Evolutionary conservation across 129 eudicot genomes (phyloP).

Genomic region (Tagetes erecta): DNA sequence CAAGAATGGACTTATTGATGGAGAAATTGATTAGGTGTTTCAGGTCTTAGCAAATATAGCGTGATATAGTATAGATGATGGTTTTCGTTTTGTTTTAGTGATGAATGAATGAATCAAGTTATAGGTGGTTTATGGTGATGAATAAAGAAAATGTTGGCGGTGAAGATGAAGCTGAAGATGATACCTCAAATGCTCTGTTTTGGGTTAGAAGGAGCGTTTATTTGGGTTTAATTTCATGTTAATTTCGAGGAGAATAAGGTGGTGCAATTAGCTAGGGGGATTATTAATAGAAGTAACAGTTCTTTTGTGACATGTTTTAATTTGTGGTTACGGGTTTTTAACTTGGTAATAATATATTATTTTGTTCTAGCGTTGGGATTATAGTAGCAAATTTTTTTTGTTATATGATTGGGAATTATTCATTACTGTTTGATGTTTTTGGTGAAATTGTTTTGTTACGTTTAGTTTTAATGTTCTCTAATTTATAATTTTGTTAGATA

Average conservation of each 20-base stretch:
- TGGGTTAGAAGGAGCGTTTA: constrained; percentile 28
- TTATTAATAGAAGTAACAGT: background rate
- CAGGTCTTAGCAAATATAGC: background rate
- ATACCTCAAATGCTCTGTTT: constrained; percentile 28
- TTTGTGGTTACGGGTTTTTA: background rate
- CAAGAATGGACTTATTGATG: constrained; percentile 87
- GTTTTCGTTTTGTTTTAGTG: constrained; percentile 29
- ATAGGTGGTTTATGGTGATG: background rate
- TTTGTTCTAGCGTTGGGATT: too few species aligned
- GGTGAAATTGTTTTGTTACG: too few species aligned
- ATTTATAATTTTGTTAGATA: too few species aligned
- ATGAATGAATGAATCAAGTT: constrained; percentile 5
- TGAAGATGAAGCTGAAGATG: constrained; percentile 10
- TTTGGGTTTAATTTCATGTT: background rate
- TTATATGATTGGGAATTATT: too few species aligned
- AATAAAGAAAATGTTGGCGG: constrained; percentile 15
- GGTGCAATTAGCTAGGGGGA: background rate
- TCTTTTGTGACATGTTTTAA: background rate
- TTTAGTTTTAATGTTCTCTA: too few species aligned
- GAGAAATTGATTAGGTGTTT: background rate
- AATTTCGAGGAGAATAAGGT: background rate
- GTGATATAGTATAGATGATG: constrained; percentile 14
- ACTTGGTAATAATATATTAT: too few species aligned
- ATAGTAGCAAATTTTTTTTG: background rate
- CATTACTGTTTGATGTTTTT: too few species aligned